Percentiles rank a stretch among this genome's conserved stretches.
These are phyloP conservation scores for Aplosporella prunicola DNA, from an alignment of 2,329 filamentous ascomycete species.

Conservation along the genomic window DNA sequence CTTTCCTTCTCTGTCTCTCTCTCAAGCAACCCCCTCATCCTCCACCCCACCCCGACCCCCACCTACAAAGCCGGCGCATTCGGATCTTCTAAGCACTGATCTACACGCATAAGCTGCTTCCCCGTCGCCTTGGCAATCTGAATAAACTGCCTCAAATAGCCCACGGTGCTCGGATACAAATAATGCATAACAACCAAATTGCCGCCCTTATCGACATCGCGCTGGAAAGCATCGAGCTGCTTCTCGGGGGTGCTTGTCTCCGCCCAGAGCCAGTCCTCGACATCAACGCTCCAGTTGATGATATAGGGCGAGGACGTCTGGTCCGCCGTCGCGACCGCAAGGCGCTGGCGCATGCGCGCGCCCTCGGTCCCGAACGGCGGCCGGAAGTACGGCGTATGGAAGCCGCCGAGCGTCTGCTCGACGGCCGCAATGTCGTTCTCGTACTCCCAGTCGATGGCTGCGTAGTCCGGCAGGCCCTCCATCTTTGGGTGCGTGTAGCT, in stretches of 20 bases:
- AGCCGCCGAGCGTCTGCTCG: constrained; percentile 25
- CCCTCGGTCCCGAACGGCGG: constrained; percentile 61
- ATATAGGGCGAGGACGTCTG: constrained; percentile 45
- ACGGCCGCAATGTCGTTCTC: constrained; percentile 47
- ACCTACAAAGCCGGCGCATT: constrained; percentile 38
- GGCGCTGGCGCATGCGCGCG: constrained; percentile 54
- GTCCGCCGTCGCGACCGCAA: constrained; percentile 37
- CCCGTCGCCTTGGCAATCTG: constrained; percentile 53
- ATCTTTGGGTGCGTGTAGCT: constrained; percentile 61
- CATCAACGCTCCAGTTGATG: constrained; percentile 60
- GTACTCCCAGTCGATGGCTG: constrained; percentile 53
- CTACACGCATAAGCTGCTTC: constrained; percentile 56
- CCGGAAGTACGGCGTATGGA: constrained; percentile 49
- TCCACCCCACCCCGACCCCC: neutral
- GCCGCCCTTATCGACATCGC: constrained; percentile 53
- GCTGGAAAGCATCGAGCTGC: constrained; percentile 56
- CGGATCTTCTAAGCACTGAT: constrained; percentile 57
- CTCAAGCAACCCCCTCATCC: neutral
- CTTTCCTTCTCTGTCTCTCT: no score
- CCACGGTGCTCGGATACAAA: constrained; percentile 53
- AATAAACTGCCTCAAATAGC: constrained; percentile 56
- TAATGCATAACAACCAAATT: constrained; percentile 62
- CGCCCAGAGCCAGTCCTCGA: constrained; percentile 64
- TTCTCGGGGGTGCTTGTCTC: constrained; percentile 52
- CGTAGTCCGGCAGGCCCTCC: constrained; percentile 45